These are phyloP conservation scores for Moesziomyces globuligerus DNA, from an alignment of 1,284 basidiomycete species.

Conservation along the genomic window DNA sequence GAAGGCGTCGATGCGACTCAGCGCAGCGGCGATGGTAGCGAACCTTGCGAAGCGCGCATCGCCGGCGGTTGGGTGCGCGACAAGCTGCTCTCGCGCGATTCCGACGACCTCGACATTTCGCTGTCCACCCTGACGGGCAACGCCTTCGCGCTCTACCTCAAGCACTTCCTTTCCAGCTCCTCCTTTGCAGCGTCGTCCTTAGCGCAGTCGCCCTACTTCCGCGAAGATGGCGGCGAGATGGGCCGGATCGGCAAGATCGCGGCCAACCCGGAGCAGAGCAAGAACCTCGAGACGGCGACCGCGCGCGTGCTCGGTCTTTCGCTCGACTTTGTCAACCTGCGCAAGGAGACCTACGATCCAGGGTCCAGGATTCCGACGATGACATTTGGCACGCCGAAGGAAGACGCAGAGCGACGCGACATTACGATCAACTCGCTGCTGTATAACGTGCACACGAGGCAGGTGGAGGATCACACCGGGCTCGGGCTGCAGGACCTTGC, in stretches of 20 bases:
- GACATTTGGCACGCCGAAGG: constrained; percentile 87
- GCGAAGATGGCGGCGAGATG: constrained; percentile 39
- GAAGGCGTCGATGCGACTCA: constrained; percentile 38
- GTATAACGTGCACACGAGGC: constrained; percentile 90
- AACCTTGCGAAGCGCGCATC: constrained; percentile 55
- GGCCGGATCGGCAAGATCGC: constrained; percentile 78
- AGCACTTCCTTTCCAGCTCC: constrained; percentile 74
- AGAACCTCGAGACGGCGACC: constrained; percentile 97
- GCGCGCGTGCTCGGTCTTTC: constrained; percentile 84
- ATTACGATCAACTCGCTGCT: constrained; percentile 96
- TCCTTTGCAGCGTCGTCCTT: constrained; percentile 63
- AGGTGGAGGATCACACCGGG: constrained; percentile 88
- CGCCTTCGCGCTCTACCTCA: constrained; percentile 84
- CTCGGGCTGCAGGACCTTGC: constrained; percentile 83
- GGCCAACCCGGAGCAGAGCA: constrained; percentile 95
- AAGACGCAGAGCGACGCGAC: constrained; percentile 91
- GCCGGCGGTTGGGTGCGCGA: constrained; percentile 98
- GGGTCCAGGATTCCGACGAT: constrained; percentile 88
- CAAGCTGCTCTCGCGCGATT: constrained; percentile 86
- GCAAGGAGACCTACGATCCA: constrained; percentile 87
- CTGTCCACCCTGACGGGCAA: constrained; percentile 86
- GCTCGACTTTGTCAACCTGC: constrained; percentile 92
- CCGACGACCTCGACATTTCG: constrained; percentile 94
- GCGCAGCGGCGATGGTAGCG: constrained; percentile 21
- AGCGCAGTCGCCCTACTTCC: constrained; percentile 68